Evolutionary conservation across 202 grass and related monocot genomes (phyloP).

Genomic region (Miscanthus sacchariflorus): DNA sequence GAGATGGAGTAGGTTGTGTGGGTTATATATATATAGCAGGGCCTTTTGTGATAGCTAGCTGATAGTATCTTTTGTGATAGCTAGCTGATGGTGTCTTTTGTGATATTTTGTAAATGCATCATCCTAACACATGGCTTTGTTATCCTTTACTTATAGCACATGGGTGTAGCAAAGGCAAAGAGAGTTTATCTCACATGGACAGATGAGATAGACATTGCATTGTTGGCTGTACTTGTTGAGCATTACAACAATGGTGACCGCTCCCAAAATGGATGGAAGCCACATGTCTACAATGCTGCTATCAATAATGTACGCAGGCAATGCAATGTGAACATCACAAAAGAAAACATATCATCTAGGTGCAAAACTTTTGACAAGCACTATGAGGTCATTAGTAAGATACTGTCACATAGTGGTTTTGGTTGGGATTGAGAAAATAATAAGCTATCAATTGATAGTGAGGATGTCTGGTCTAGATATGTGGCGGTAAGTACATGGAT

Average conservation of each 20-base stretch:
- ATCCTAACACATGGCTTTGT: neutral
- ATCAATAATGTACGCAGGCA: too few species aligned
- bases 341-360: neutral
- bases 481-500: neutral
- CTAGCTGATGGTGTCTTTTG: too few species aligned
- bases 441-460: neutral
- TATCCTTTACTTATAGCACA: neutral
- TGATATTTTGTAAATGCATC: neutral
- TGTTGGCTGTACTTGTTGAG: neutral
- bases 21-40: too few species aligned
- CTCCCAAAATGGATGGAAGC: neutral
- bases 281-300: neutral
- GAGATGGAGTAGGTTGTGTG: too few species aligned
- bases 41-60: too few species aligned
- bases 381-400: too few species aligned
- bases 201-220: neutral
- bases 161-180: neutral
- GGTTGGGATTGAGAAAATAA: neutral
- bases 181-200: neutral
- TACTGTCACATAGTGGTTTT: neutral
- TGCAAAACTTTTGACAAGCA: neutral
- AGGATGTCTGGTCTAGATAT: neutral
- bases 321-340: neutral
- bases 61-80: too few species aligned
- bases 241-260: conserved; percentile 1